A percentile compares a stretch with the other conserved stretches of the same genome.
These are phyloP conservation scores for Durotheca rogersii DNA, from an alignment of 495 filamentous ascomycete species.

Conservation along the genomic window DNA sequence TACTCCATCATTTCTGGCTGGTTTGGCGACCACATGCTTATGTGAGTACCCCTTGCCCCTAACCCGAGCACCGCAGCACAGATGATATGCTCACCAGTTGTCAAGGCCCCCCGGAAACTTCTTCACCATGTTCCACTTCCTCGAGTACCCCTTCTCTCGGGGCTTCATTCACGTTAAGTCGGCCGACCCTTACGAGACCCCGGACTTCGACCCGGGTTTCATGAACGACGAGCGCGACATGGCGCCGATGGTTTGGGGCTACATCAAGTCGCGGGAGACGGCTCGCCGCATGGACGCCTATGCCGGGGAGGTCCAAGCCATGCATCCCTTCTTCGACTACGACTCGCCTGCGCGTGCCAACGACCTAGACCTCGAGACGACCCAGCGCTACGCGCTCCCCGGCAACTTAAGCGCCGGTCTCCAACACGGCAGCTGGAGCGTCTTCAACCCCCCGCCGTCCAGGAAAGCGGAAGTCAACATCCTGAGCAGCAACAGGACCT, in stretches of 20 bases:
- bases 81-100: neutral
- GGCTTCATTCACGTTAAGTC: slow-evolving; percentile 72
- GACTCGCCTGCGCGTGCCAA: slow-evolving; percentile 66
- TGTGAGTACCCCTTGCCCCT: slow-evolving; percentile 35
- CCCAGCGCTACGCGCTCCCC: slow-evolving; percentile 70
- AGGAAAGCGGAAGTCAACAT: slow-evolving; percentile 49
- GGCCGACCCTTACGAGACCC: slow-evolving; percentile 67
- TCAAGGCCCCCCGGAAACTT: slow-evolving; percentile 68
- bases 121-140: slow-evolving; percentile 87
- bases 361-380: slow-evolving; percentile 74
- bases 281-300: slow-evolving; percentile 76
- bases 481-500: slow-evolving; percentile 53
- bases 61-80: no score
- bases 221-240: slow-evolving; percentile 85
- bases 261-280: slow-evolving; percentile 84
- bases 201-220: slow-evolving; percentile 82
- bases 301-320: slow-evolving; percentile 70
- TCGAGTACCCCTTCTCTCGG: slow-evolving; percentile 80
- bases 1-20: slow-evolving; percentile 69
- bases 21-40: slow-evolving; percentile 69
- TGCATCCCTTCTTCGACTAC: slow-evolving; percentile 67
- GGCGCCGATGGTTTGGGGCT: slow-evolving; percentile 82
- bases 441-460: slow-evolving; percentile 41
- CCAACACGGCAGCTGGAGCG: slow-evolving; percentile 53
- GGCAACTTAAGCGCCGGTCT: slow-evolving; percentile 74